Percentiles rank a stretch among this genome's conserved stretches.
Evolutionary conservation across 2,329 filamentous ascomycete species (phyloP).

Genomic region (Cyphellophora europaea): DNA sequence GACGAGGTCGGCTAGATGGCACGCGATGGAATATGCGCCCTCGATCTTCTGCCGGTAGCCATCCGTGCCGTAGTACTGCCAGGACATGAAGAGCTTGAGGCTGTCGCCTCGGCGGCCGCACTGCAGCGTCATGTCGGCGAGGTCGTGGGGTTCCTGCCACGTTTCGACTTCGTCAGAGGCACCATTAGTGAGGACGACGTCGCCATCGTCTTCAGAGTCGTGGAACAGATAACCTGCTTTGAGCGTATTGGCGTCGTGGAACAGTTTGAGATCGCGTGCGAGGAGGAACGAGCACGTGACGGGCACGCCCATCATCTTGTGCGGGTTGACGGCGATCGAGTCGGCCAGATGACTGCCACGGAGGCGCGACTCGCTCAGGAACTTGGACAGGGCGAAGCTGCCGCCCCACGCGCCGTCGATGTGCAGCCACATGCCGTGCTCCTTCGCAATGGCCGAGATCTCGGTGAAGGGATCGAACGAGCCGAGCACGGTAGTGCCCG

Average conservation of each 20-base stretch:
- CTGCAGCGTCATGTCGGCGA: conserved; percentile 87
- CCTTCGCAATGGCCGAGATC: conserved; percentile 61
- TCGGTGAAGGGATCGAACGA: conserved; percentile 72
- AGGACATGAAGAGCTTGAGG: conserved; percentile 78
- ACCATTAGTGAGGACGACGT: conserved; percentile 12
- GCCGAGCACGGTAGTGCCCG: conserved; percentile 86
- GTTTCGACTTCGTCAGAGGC: conserved; percentile 6
- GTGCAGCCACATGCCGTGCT: conserved; percentile 78
- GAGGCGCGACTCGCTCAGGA: conserved; percentile 55
- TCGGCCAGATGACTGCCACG: conserved; percentile 65
- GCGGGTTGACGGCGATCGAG: conserved; percentile 80
- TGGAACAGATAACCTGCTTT: conserved; percentile 83
- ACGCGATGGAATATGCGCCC: conserved; percentile 61
- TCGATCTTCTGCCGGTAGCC: conserved; percentile 67
- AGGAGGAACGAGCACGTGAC: conserved; percentile 87
- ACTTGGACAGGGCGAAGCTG: conserved; percentile 61
- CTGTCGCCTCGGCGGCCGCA: conserved; percentile 80
- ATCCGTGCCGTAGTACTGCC: conserved; percentile 75
- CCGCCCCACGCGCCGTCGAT: conserved; percentile 91
- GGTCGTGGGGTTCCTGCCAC: conserved; percentile 63
- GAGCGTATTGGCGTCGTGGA: conserved; percentile 77
- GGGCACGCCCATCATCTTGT: conserved; percentile 94
- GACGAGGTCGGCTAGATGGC: conserved; percentile 56
- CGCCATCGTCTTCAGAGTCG: conserved; percentile 35
- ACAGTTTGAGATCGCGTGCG: conserved; percentile 62